Evolutionary conservation across 208 protist genomes (phyloP).

Genomic region (Trypanosoma rangeli): DNA sequence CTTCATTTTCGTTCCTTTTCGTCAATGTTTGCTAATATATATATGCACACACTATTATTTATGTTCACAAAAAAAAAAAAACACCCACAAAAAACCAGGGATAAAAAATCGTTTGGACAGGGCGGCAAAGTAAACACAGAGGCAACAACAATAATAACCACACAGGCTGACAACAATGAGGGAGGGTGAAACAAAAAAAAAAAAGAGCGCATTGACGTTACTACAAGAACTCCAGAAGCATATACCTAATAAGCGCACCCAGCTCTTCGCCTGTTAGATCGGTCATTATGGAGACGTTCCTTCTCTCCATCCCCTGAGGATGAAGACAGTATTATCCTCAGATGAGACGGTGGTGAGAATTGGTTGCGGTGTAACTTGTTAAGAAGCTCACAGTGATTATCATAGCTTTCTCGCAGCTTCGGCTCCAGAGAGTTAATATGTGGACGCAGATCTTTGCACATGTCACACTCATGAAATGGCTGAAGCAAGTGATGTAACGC

Average conservation of each 20-base stretch:
- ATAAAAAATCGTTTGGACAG: no score
- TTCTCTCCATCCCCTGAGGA: neutral
- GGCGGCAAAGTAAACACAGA: neutral
- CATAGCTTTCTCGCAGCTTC: constrained; percentile 9
- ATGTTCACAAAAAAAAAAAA: neutral
- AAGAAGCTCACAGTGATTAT: constrained; percentile 2
- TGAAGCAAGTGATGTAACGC: neutral
- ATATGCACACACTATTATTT: no score
- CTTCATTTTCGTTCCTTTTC: no score
- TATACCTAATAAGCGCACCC: neutral
- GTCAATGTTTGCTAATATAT: no score
- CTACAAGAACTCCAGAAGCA: neutral
- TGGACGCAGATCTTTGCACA: neutral
- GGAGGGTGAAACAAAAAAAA: neutral
- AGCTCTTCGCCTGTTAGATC: neutral
- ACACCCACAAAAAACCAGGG: neutral
- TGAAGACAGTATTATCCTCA: neutral
- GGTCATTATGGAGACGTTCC: constrained; percentile 1
- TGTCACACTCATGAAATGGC: neutral
- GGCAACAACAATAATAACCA: constrained; percentile 6
- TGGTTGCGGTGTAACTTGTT: neutral
- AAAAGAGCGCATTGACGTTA: neutral
- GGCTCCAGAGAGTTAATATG: neutral
- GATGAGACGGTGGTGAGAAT: neutral
- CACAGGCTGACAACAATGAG: neutral